These are phyloP conservation scores for Forsythia suspensa DNA, from an alignment of 257 asterid species.

Conservation along the genomic window DNA sequence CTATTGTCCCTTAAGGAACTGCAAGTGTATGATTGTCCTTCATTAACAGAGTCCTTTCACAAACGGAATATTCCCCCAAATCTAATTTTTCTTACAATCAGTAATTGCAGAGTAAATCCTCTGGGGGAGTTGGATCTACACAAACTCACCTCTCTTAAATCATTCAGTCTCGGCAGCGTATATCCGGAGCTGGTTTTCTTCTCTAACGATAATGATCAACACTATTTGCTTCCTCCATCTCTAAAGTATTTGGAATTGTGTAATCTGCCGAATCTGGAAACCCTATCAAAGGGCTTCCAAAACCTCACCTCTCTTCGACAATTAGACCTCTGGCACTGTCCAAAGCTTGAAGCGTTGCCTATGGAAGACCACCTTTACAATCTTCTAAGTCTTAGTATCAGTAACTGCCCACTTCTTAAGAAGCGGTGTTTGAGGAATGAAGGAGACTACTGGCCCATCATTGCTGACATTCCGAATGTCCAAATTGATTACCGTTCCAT, in stretches of 20 bases:
- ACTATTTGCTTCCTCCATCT: too few species aligned
- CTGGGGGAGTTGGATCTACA: slow-evolving; percentile 26
- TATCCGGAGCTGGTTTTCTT: slow-evolving; percentile 18
- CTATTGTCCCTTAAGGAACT: neutral
- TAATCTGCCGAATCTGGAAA: too few species aligned
- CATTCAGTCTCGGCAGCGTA: slow-evolving; percentile 4
- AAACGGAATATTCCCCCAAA: slow-evolving; percentile 10
- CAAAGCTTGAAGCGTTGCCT: neutral
- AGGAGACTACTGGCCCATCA: slow-evolving; percentile 17
- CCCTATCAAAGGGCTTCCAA: too few species aligned
- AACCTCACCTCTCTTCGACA: neutral
- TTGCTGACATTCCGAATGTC: neutral
- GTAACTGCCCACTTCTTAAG: too few species aligned
- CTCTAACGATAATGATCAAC: neutral
- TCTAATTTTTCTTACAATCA: slow-evolving; percentile 5
- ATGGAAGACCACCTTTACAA: too few species aligned
- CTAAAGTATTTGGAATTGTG: too few species aligned
- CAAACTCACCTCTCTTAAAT: too few species aligned
- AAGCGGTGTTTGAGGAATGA: neutral
- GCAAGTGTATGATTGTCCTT: slow-evolving; percentile 6
- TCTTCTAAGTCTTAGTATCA: too few species aligned
- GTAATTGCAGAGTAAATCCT: slow-evolving; percentile 10
- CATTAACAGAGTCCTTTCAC: neutral
- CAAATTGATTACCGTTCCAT: too few species aligned
- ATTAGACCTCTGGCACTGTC: slow-evolving; percentile 2